These are phyloP conservation scores for Tilletiaria anomala DNA, from an alignment of 1,284 basidiomycete genomes.

Conservation along the genomic window DNA sequence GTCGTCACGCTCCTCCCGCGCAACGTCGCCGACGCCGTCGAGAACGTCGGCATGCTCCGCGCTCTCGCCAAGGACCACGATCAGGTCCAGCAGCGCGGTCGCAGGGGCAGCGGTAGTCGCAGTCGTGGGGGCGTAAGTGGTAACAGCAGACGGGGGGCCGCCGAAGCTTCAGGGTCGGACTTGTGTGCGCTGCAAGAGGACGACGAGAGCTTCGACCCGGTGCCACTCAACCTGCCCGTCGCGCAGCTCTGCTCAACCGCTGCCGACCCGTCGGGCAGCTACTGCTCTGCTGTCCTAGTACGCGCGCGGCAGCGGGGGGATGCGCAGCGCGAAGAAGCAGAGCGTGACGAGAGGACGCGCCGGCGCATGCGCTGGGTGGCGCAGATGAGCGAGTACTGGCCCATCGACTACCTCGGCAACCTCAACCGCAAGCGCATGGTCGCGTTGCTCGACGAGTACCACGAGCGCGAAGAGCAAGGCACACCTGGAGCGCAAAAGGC, in stretches of 20 bases:
- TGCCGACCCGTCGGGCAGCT: too few species aligned
- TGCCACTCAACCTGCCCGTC: conserved; percentile 61
- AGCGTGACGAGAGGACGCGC: conserved; percentile 15
- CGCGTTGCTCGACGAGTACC: conserved; percentile 28
- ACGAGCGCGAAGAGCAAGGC: too few species aligned
- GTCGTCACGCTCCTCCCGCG: conserved; percentile 61
- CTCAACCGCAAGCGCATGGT: conserved; percentile 59
- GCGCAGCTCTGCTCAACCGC: conserved; percentile 47
- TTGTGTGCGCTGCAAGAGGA: too few species aligned
- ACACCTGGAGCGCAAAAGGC: too few species aligned
- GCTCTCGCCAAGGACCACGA: conserved; percentile 51
- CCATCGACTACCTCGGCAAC: conserved; percentile 58
- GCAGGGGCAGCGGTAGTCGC: too few species aligned
- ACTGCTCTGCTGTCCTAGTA: conserved; percentile 50
- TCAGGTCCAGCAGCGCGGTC: too few species aligned
- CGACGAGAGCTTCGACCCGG: conserved; percentile 22
- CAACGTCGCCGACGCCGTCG: conserved; percentile 62
- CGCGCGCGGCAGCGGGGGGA: conserved; percentile 69
- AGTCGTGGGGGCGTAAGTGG: too few species aligned
- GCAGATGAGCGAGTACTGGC: conserved; percentile 60
- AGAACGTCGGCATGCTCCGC: conserved; percentile 59
- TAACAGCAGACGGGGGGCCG: too few species aligned
- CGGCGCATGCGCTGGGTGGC: conserved; percentile 41
- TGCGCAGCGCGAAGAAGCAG: background rate
- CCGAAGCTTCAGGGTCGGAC: too few species aligned